Conservation (phyloP, 2,329 filamentous ascomycete species). For the Penicillium sp. region DNA sequence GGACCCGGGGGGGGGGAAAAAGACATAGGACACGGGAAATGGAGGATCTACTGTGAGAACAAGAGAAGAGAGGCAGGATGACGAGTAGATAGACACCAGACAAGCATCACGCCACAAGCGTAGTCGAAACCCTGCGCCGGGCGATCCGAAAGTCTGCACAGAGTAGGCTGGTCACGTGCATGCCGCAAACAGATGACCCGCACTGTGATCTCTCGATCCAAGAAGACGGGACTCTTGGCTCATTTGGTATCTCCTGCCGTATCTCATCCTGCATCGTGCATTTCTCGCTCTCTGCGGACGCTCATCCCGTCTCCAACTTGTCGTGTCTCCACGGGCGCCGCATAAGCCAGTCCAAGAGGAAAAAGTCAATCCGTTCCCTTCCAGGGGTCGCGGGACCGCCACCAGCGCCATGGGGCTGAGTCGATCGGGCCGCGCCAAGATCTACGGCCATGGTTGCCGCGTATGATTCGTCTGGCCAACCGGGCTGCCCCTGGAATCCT, state of each 20-base stretch:
- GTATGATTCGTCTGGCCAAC: conserved; percentile 9
- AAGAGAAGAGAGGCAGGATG: neutral
- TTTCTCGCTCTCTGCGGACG: too few relatives aligned
- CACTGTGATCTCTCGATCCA: neutral
- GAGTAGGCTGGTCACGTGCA: neutral
- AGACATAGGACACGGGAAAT: neutral
- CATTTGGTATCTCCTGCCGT: too few relatives aligned
- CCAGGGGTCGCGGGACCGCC: conserved; percentile 1
- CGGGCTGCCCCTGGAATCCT: neutral
- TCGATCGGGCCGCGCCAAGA: conserved; percentile 1
- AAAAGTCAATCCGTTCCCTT: too few relatives aligned
- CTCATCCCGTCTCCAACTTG: too few relatives aligned
- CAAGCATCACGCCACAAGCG: neutral
- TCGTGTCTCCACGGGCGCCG: too few relatives aligned
- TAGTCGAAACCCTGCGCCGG: neutral
- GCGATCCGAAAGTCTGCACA: neutral
- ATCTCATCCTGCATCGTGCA: too few relatives aligned
- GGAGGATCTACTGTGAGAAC: neutral
- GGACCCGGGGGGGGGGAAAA: too few relatives aligned
- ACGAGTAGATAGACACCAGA: neutral
- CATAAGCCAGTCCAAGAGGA: too few relatives aligned
- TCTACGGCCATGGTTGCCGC: neutral
- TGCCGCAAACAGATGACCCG: neutral
- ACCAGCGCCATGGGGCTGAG: conserved; percentile 10
- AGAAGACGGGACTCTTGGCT: too few relatives aligned